Evolutionary conservation across 371 early-diverging fungal genomes (phyloP).

Genomic region (Mucor racemosus): DNA sequence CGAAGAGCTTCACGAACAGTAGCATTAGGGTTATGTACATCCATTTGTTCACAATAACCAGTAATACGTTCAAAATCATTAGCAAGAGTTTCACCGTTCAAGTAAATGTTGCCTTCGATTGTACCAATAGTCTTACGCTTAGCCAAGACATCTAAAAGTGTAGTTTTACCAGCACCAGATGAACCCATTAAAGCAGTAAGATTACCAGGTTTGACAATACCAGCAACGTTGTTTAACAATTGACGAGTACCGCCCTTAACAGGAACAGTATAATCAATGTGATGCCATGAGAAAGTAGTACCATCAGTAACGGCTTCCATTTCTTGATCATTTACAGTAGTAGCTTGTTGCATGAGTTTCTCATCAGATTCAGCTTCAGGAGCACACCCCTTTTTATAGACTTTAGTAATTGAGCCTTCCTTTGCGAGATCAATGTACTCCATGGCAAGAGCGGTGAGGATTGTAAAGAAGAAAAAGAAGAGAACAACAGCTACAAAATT

Average conservation of each 20-base stretch:
- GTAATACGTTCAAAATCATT: slow-evolving; percentile 74
- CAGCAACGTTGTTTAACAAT: slow-evolving; percentile 54
- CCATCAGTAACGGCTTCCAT: slow-evolving; percentile 48
- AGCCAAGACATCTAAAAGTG: slow-evolving; percentile 84
- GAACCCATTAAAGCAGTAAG: slow-evolving; percentile 86
- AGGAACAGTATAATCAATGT: slow-evolving; percentile 62
- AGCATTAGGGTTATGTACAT: slow-evolving; percentile 70
- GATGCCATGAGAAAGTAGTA: slow-evolving; percentile 62
- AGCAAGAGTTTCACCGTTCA: slow-evolving; percentile 58
- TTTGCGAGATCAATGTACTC: slow-evolving; percentile 54
- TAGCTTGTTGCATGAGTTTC: slow-evolving; percentile 25
- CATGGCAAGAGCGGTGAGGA: slow-evolving; percentile 53
- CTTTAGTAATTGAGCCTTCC: slow-evolving; percentile 55
- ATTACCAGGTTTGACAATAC: slow-evolving; percentile 61
- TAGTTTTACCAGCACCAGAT: slow-evolving; percentile 90
- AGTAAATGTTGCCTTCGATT: slow-evolving; percentile 69
- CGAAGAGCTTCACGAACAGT: slow-evolving; percentile 72
- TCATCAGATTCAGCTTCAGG: slow-evolving; percentile 28
- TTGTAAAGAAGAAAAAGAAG: slow-evolving; percentile 57
- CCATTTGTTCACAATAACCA: slow-evolving; percentile 86
- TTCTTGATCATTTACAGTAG: slow-evolving; percentile 24
- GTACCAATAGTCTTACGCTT: slow-evolving; percentile 80
- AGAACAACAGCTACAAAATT: slow-evolving; percentile 56
- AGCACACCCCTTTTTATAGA: slow-evolving; percentile 50
- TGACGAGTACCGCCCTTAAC: slow-evolving; percentile 58